Evolutionary conservation across 2,329 filamentous ascomycete species (phyloP), one percentile per base, ranked within the genome.

Genomic region (Chrysoporthe puriensis): DNA sequence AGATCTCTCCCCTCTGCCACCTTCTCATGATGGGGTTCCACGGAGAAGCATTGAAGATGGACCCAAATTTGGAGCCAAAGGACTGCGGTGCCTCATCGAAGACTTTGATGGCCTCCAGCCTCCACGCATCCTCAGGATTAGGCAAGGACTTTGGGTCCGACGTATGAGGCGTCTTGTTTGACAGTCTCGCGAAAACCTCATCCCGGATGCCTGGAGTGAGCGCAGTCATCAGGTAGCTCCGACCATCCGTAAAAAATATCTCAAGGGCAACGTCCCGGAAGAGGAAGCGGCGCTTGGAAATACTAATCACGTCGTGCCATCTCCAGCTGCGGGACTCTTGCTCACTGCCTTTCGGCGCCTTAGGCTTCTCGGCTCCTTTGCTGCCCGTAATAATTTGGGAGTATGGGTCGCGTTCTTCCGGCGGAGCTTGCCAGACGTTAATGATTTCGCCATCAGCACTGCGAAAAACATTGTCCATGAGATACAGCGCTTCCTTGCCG

Each of bases 221-320:
- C 3, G 94, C 90, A 0, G 95, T 98, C 67, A 99, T 80, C 18
- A 99, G 84, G 76, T 98, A 99, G 79, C 96, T 99, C 66, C 94
- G 90, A 1, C 96, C 96, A 76, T 99, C 96, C 0, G 94, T 94
- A 76, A 99, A 99, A 81, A 99, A 99, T 2, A 97, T 87, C 76
- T 99, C 96, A n/a, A 98, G 89, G 0, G 93, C 94, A 14, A 99
- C 96, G 75, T 99, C 95, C 36, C 96, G 90, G 79, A 98, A 97
- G 4, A 99, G 81, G 77, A 98, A 99, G 7, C 95, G 90, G 26
- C 96, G 89, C 78, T 99, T 99, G 0, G 95, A 98, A 46, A 98
- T 91, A 76, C 94, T 97, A 72, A 98, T 92, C 16, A 98, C 90
- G 76, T 98, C 95, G 3, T 89, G 87, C 95, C 95, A 99, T 71